Evolutionary conservation across 805 yeast species (phyloP), one percentile per base, ranked within the genome.

Genomic region (Lachancea meyersii): DNA sequence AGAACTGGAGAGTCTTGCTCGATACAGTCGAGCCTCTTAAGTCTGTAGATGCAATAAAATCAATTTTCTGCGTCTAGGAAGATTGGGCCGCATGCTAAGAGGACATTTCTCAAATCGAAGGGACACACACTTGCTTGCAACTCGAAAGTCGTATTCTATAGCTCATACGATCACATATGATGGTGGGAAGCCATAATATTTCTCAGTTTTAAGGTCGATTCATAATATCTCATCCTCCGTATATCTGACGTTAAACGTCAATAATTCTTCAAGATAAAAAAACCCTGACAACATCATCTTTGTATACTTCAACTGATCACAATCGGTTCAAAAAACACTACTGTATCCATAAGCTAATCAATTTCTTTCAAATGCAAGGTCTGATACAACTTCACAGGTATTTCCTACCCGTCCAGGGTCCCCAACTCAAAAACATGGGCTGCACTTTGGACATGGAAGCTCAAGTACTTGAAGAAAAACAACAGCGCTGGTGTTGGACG

Each of bases 371-470:
- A 10, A 34, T 34, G 37, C 37, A 22, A 14, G 18, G 28, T 21
- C 17, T 34, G 20, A 10, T n/a, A 4, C 27, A n/a, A 14, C 14
- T 34, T 14, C 28, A 16, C 13, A 16, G n/a, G 5, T 34, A 22
- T 17, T 16, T 22, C 13, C 3, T 13, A 9, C 37, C 28, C 9
- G 19, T 14, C 9, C 7, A 34, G 16, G 28, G 21, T 7, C 37
- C 19, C 8, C n/a, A 34, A 14, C 28, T 34, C 21, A 19, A 34
- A n/a, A 34, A 22, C 19, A 34, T 22, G 37, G 37, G 37, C 17
- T 22, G 27, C 10, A 34, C 28, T 13, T 13, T 34, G 19, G 37
- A 34, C 14, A 34, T 34, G 28, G 37, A 34, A 34, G 37, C 37
- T 18, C 37, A 34, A 13, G 13, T 22, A 4, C 26, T 22, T 9